Evolutionary conservation across 768 basidiomycete species (phyloP), one percentile per base, ranked within the genome.

Genomic region (Boletus edulis): DNA sequence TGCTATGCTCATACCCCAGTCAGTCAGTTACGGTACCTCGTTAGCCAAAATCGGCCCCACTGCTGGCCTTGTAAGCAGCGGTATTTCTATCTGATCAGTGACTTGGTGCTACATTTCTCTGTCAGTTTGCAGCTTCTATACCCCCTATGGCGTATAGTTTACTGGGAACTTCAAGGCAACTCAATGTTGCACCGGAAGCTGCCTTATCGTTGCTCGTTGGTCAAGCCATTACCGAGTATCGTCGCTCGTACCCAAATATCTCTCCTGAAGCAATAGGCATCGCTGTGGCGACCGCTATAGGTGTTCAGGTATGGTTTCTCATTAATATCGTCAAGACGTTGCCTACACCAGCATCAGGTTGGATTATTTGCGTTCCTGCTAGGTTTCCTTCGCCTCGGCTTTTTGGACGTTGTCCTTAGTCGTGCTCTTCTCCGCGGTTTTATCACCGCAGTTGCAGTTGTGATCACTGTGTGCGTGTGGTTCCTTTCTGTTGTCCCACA

Each of bases 321-420:
- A 2, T 12, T 37, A 11, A 2, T 10, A 27, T 42, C 22, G 7
- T 58, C 18, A 5, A 20, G 6, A 37, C 32, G 14, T 20, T 41
- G 17, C 45, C 20, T 18, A 50, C 7, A 18, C 9, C 17, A 29
- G 17, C 31, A 13, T 5, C 58, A 91, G 89, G 89, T 86, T 60
- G 94, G 94, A 38, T 61, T 95, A 32, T 87, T 97, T 59, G 87
- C 92, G 1, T 93, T 91, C 56, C 68, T 89, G 24, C 78, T 97
- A 31, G 95, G 95, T 3, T 82, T 96, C 62, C 86, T 95, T 67
- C 81, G 93, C 24, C 77, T 98, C 11, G 94, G 94, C 3, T 96
- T 96, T 72, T 83, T 96, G 50, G 95, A 98, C 67, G 94, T 96
- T 13, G 89, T 96, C 6, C 80, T 98, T 29, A 93, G 91, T 62